Conservation (phyloP, 148 eudicot genomes). For the Hydrangea macrophylla region DNA sequence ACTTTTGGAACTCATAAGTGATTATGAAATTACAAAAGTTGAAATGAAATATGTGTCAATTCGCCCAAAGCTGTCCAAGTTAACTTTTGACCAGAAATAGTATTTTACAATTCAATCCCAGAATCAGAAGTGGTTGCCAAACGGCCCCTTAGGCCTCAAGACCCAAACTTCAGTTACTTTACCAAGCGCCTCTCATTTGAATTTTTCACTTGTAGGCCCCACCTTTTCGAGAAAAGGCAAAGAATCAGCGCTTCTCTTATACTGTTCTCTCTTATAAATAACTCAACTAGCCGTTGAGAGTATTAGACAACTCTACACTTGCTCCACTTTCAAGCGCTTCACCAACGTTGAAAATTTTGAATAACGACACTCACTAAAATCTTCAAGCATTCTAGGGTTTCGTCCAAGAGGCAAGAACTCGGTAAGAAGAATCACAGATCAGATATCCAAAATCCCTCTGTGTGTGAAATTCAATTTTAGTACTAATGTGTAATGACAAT, state of each 20-base stretch:
- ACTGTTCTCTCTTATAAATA: constrained; percentile 7
- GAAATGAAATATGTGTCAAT: too few relatives aligned
- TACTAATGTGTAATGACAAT: neutral
- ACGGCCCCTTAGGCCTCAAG: too few relatives aligned
- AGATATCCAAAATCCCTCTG: neutral
- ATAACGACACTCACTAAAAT: too few relatives aligned
- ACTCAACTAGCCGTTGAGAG: constrained; percentile 16
- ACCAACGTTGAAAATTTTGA: too few relatives aligned
- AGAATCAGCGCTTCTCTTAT: neutral
- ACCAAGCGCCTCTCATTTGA: constrained; percentile 17
- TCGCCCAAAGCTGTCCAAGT: too few relatives aligned
- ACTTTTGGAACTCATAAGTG: too few relatives aligned
- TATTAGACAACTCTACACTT: neutral
- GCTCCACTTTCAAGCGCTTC: neutral
- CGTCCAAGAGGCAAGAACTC: neutral
- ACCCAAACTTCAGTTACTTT: too few relatives aligned
- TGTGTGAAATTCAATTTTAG: neutral
- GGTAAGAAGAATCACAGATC: too few relatives aligned
- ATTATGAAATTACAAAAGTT: too few relatives aligned
- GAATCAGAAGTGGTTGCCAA: too few relatives aligned
- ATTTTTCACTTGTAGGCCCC: neutral
- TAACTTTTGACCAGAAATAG: too few relatives aligned
- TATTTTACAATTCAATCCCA: too few relatives aligned
- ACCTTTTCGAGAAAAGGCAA: neutral
- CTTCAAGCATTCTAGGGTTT: neutral